These are phyloP conservation scores for Cryphonectria naterciae DNA, from an alignment of 2,329 filamentous ascomycete genomes.

Conservation along the genomic window DNA sequence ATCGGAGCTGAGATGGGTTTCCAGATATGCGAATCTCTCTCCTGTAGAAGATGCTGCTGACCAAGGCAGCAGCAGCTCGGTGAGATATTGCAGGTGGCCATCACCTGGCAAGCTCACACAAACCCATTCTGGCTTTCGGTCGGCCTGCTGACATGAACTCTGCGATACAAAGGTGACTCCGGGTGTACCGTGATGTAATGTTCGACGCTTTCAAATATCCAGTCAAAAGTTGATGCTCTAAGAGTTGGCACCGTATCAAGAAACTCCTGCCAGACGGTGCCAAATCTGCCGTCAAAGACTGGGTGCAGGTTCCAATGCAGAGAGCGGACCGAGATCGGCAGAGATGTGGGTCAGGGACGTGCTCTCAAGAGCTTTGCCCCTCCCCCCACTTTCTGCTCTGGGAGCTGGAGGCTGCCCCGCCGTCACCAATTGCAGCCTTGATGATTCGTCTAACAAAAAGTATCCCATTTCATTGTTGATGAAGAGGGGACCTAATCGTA, in stretches of 20 bases:
- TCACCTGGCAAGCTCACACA: background rate
- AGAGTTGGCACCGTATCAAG: background rate
- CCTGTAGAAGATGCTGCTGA: background rate
- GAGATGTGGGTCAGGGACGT: background rate
- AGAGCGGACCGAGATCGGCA: constrained; percentile 8
- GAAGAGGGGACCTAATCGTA: background rate
- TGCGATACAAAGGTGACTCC: background rate
- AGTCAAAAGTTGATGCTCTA: background rate
- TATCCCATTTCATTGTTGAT: background rate
- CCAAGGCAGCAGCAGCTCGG: background rate
- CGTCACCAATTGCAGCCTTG: background rate
- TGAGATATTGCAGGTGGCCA: background rate
- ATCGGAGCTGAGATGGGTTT: background rate
- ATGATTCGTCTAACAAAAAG: constrained; percentile 2
- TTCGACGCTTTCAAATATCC: background rate
- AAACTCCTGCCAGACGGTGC: background rate
- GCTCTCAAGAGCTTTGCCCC: background rate
- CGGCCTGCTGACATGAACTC: background rate
- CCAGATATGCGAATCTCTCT: background rate
- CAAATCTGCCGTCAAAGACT: background rate
- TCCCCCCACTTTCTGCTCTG: constrained; percentile 10
- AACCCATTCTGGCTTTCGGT: background rate
- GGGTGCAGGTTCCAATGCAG: background rate
- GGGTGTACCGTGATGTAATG: background rate
- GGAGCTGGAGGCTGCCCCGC: constrained; percentile 15